These are phyloP conservation scores for Potentilla sterilis DNA, from an alignment of 306 rosid genomes.

Conservation along the genomic window DNA sequence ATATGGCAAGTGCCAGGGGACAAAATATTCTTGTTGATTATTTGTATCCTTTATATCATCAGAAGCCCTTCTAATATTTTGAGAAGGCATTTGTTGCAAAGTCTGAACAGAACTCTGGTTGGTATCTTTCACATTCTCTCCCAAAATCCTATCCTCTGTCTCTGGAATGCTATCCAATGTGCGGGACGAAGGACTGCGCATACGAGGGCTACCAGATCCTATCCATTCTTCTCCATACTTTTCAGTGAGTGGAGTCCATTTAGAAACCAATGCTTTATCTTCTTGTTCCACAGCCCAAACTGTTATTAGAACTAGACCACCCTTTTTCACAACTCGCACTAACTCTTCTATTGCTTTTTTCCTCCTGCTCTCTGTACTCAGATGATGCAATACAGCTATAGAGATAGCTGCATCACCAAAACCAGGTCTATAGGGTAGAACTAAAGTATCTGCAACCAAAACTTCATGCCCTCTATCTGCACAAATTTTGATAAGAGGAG, in stretches of 20 bases:
- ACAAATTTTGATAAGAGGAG: constrained; percentile 73
- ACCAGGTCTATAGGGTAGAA: constrained; percentile 79
- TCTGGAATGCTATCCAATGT: constrained; percentile 83
- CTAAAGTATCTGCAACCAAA: constrained; percentile 83
- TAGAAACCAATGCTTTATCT: constrained; percentile 59
- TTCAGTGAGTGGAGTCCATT: constrained; percentile 80
- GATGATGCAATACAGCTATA: constrained; percentile 89
- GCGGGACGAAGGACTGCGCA: constrained; percentile 45
- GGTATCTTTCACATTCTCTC: constrained; percentile 35
- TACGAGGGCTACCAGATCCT: constrained; percentile 71
- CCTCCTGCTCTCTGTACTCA: constrained; percentile 81
- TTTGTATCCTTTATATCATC: constrained; percentile 32
- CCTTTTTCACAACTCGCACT: constrained; percentile 85
- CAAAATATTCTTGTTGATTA: constrained; percentile 82
- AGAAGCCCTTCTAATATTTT: constrained; percentile 18
- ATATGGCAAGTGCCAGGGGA: constrained; percentile 97
- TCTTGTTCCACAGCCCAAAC: constrained; percentile 99
- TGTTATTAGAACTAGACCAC: constrained; percentile 82
- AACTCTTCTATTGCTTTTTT: constrained; percentile 80
- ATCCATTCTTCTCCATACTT: constrained; percentile 89
- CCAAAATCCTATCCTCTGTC: constrained; percentile 46
- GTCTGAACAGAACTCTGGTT: constrained; percentile 28
- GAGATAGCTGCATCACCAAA: constrained; percentile 92
- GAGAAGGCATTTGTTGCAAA: constrained; percentile 29
- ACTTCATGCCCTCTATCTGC: constrained; percentile 79